These are phyloP conservation scores for Camellia granthamiana DNA, from an alignment of 148 eudicot species.

Conservation along the genomic window DNA sequence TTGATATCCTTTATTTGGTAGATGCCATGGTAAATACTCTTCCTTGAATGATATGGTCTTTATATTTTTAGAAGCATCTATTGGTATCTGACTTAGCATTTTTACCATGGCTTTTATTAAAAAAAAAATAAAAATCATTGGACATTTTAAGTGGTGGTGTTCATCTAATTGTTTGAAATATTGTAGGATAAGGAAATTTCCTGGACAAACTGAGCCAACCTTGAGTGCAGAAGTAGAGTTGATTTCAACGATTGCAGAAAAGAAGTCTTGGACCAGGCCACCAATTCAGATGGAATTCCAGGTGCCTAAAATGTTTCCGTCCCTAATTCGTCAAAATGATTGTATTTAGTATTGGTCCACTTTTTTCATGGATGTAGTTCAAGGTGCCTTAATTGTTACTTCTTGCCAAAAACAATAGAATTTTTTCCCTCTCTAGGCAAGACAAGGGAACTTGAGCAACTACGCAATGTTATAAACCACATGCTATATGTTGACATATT, in stretches of 20 bases:
- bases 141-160: not conserved
- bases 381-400: not conserved
- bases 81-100: not conserved
- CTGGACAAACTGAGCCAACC: constrained; percentile 97
- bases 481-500: not conserved
- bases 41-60: not conserved
- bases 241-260: constrained; percentile 91
- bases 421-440: not conserved
- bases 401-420: not conserved
- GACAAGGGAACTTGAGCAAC: not conserved
- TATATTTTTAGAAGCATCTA: not conserved
- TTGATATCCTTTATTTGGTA: not conserved
- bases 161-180: constrained; percentile 2
- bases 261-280: constrained; percentile 91
- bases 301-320: constrained; percentile 37
- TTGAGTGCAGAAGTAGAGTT: constrained; percentile 97
- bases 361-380: not conserved
- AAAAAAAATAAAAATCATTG: not conserved
- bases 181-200: constrained; percentile 91
- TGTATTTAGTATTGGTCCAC: not conserved
- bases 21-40: not conserved
- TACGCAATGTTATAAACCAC: not conserved
- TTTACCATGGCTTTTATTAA: not conserved
- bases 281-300: constrained; percentile 99
- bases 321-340: not conserved